Percentiles rank a stretch among this genome's conserved stretches.
Evolutionary conservation across 2,329 filamentous ascomycete species (phyloP).

Genomic region (Hypoxylon rubiginosum): DNA sequence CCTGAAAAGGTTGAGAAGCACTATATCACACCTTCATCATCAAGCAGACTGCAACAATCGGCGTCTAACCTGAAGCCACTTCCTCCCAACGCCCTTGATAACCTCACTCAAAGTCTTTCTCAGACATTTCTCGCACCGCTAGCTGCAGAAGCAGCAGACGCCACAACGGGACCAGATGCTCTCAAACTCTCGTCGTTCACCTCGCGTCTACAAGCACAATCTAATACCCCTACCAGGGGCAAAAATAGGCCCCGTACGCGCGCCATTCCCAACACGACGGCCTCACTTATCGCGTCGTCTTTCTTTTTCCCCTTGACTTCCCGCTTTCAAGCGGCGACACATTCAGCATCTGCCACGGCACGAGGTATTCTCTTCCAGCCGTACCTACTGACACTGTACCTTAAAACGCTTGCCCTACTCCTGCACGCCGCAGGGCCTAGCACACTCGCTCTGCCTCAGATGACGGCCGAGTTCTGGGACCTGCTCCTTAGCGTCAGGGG

Average conservation of each 20-base stretch:
- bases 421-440: conserved; percentile 86
- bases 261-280: conserved; percentile 81
- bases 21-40: conserved; percentile 64
- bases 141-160: conserved; percentile 84
- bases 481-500: conserved; percentile 80
- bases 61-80: conserved; percentile 64
- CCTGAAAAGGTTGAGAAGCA: conserved; percentile 79
- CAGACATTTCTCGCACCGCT: conserved; percentile 83
- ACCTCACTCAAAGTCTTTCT: conserved; percentile 76
- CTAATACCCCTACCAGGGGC: conserved; percentile 53
- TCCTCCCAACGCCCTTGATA: conserved; percentile 73
- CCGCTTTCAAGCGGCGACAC: conserved; percentile 78
- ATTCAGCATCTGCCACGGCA: conserved; percentile 56
- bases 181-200: conserved; percentile 93
- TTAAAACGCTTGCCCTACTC: conserved; percentile 88
- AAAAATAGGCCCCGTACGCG: conserved; percentile 60
- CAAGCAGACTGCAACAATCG: conserved; percentile 39
- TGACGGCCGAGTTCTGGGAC: conserved; percentile 88
- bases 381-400: conserved; percentile 80
- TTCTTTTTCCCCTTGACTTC: conserved; percentile 92
- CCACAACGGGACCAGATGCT: conserved; percentile 81
- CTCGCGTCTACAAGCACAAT: conserved; percentile 76
- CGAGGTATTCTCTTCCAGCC: conserved; percentile 78
- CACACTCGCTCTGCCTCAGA: conserved; percentile 79
- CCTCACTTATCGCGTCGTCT: conserved; percentile 77